These are phyloP conservation scores for Golubevia pallescens DNA, from an alignment of 1,284 basidiomycete genomes.

Conservation along the genomic window DNA sequence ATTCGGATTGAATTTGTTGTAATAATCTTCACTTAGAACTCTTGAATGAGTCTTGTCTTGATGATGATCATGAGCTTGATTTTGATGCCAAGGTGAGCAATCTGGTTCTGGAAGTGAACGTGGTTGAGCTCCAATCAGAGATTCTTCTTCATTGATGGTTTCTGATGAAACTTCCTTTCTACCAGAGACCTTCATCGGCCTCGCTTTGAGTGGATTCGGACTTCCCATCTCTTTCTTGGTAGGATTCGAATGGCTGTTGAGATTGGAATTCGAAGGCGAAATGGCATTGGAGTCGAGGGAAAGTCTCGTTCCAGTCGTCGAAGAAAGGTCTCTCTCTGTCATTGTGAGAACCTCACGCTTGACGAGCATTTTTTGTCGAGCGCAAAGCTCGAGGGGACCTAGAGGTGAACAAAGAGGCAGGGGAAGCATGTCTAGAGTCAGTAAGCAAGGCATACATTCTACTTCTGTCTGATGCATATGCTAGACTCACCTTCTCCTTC, in stretches of 20 bases:
- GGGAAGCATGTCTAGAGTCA: no score
- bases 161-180: neutral
- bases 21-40: neutral
- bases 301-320: neutral
- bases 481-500: conserved; percentile 72
- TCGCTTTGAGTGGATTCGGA: neutral
- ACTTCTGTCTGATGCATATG: no score
- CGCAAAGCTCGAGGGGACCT: conserved; percentile 57
- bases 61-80: neutral
- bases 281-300: neutral
- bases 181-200: neutral
- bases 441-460: no score
- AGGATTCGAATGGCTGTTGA: neutral
- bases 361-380: conserved; percentile 52
- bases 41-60: neutral
- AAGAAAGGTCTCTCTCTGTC: conserved; percentile 5
- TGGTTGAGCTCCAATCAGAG: conserved; percentile 12
- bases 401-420: neutral
- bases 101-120: conserved; percentile 32
- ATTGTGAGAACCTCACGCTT: conserved; percentile 15
- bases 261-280: neutral
- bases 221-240: neutral
- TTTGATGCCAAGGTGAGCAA: neutral
- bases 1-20: neutral
- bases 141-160: neutral